A percentile compares a stretch with the other conserved stretches of the same genome.
phyloP scores from a whole-genome alignment of 352 stramenopile species.

The Plasmopara viticola region DNA sequence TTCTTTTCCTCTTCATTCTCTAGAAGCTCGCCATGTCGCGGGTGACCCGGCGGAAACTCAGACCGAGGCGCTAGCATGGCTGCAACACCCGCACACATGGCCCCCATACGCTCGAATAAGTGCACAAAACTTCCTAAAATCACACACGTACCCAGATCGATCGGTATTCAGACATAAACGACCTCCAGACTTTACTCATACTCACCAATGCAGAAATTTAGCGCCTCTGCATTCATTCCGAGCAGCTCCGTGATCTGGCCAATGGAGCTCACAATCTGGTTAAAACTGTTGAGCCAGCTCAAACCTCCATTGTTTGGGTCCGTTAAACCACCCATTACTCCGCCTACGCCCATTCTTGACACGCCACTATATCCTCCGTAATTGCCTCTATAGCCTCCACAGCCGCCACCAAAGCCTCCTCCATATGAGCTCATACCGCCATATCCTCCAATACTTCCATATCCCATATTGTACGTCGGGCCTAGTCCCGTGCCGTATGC shows the following conservation, averaged over 20 bases:
- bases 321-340: slow-evolving; percentile 24
- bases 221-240: slow-evolving; percentile 67
- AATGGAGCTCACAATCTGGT: slow-evolving; percentile 62
- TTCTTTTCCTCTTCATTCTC: slow-evolving; percentile 67
- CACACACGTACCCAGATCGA: slow-evolving; percentile 1
- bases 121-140: slow-evolving; percentile 66
- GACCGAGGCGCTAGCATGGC: slow-evolving; percentile 60
- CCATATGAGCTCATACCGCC: slow-evolving; percentile 28
- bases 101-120: slow-evolving; percentile 77
- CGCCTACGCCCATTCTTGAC: slow-evolving; percentile 29
- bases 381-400: slow-evolving; percentile 31
- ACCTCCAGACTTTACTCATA: too few species aligned
- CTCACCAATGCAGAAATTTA: slow-evolving; percentile 68
- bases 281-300: slow-evolving; percentile 60
- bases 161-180: background rate
- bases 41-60: slow-evolving; percentile 61
- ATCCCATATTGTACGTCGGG: slow-evolving; percentile 26
- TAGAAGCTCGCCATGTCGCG: slow-evolving; percentile 58
- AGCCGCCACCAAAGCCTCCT: slow-evolving; percentile 22
- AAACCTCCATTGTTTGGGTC: slow-evolving; percentile 42
- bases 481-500: slow-evolving; percentile 17
- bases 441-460: slow-evolving; percentile 28
- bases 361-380: slow-evolving; percentile 39
- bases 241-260: slow-evolving; percentile 73
- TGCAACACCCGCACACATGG: slow-evolving; percentile 62